Evolutionary conservation across 345 rosid species (phyloP).

Genomic region (Hibiscus mutabilis): DNA sequence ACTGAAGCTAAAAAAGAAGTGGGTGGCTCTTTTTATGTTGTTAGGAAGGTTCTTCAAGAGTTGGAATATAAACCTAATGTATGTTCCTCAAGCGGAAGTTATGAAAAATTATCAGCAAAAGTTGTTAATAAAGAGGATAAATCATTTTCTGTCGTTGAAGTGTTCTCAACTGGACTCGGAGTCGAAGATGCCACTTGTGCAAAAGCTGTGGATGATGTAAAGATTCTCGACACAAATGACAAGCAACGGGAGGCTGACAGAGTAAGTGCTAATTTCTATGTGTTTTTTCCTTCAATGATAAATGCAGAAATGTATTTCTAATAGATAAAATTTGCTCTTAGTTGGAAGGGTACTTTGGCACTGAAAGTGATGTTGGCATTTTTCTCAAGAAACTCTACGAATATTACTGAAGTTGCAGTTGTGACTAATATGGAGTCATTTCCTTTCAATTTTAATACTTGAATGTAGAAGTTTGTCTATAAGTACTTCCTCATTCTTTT

Average conservation of each 20-base stretch:
- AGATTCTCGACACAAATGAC: slow-evolving; percentile 11
- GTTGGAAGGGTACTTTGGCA: not conserved
- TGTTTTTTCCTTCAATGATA: not conserved
- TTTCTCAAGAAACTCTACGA: not conserved
- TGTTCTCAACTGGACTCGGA: not conserved
- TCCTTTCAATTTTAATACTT: not conserved
- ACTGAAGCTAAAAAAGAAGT: slow-evolving; percentile 22
- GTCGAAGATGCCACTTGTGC: slow-evolving; percentile 9
- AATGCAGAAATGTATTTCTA: not conserved
- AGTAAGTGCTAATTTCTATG: slow-evolving; percentile 2
- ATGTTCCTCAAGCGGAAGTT: slow-evolving; percentile 10
- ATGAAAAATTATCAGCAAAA: slow-evolving; percentile 1
- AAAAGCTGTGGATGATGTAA: slow-evolving; percentile 5
- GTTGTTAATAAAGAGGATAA: slow-evolving; percentile 2
- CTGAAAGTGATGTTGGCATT: not conserved
- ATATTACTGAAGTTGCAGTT: not conserved
- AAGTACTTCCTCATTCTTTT: not conserved
- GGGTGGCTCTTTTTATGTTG: slow-evolving; percentile 37
- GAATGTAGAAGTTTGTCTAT: not conserved
- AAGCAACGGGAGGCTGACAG: slow-evolving; percentile 15
- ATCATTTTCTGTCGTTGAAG: slow-evolving; percentile 7
- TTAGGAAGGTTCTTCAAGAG: slow-evolving; percentile 34
- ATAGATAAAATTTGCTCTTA: not conserved
- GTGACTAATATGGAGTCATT: not conserved
- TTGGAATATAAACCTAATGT: slow-evolving; percentile 24